Evolutionary conservation across 1,284 basidiomycete species (phyloP), one percentile per base, ranked within the genome.

Genomic region (Fomitiporia mediterranea): DNA sequence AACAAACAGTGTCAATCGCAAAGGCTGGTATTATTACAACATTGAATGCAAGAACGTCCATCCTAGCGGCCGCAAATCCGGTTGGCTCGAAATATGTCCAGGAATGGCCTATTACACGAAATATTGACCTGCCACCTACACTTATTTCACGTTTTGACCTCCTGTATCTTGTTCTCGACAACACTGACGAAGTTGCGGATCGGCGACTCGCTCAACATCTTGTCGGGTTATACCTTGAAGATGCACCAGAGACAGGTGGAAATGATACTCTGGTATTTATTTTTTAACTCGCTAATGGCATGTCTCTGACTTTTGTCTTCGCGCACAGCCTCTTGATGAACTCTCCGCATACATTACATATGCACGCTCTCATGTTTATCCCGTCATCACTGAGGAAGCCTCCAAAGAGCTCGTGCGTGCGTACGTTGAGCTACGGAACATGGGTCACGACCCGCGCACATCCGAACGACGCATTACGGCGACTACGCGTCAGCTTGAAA

Each of bases 1-100:
- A 99, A 86, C 96, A 99, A 88, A 99, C 96, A 0, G 94, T 99
- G 2, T 98, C 95, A 1, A 96, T 99, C 59, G 97, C 97, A n/a
- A 99, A 99, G 72, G 96, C 96, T 0, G 97, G 97, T 8, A 99
- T 99, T 67, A 99, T 98, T 69, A 99, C 96, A 0, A 98, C 97
- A 0, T 79, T 99, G 61, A 99, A 99, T 65, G 96, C 97, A 0
- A 82, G 97, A 34, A 98, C 96, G 0, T 99, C 97, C 0, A 94
- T 99, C 63, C 78, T 99, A 2, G 96, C 96, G 1, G 96, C 95
- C 6, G 96, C 96, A 38, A 99, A 99, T 70, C 96, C 96, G 1
- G 90, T 98, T 32, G 93, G 94, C 32, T 96, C 93, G 1, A 94
- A 93, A 69, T 99, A 99, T 75, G 93, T 52, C 27, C 38, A 49